These are phyloP conservation scores for Selaginella tamariscina DNA, from an alignment of 75 land plant species.

Conservation along the genomic window DNA sequence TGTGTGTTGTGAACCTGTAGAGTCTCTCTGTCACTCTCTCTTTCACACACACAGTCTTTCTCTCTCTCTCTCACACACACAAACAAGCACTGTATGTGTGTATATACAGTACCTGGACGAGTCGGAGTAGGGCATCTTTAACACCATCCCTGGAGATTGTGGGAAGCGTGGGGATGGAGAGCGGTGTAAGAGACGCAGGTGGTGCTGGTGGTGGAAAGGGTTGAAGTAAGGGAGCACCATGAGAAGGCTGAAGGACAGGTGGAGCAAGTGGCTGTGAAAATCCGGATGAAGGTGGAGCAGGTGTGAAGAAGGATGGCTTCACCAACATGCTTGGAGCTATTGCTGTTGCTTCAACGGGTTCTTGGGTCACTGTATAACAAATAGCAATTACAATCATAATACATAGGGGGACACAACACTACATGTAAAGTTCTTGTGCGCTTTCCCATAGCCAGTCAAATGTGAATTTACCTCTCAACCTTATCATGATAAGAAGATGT, in stretches of 20 bases:
- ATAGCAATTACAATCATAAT: too few species aligned
- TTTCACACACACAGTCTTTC: too few species aligned
- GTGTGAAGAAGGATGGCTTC: constrained; percentile 59
- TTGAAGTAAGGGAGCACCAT: constrained; percentile 69
- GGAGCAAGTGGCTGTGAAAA: constrained; percentile 35
- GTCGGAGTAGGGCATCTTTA: constrained; percentile 58
- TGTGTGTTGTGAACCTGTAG: too few species aligned
- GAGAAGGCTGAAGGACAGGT: constrained; percentile 40
- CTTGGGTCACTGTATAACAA: not conserved
- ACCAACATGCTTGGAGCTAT: too few species aligned
- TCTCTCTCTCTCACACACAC: too few species aligned
- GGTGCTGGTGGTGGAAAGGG: constrained; percentile 91
- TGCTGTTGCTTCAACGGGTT: not conserved
- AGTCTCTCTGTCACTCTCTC: too few species aligned
- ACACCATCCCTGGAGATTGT: constrained; percentile 60
- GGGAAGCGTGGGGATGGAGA: constrained; percentile 29
- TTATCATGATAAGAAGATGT: too few species aligned
- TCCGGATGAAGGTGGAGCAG: constrained; percentile 27
- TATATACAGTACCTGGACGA: constrained; percentile 89
- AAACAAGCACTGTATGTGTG: too few species aligned
- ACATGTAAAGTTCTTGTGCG: too few species aligned
- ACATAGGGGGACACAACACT: too few species aligned
- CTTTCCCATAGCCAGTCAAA: too few species aligned
- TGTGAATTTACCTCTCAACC: too few species aligned
- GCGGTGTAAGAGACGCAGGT: constrained; percentile 53